phyloP scores from a whole-genome alignment of 805 yeast genomes.

The Grigorovia humatica region DNA sequence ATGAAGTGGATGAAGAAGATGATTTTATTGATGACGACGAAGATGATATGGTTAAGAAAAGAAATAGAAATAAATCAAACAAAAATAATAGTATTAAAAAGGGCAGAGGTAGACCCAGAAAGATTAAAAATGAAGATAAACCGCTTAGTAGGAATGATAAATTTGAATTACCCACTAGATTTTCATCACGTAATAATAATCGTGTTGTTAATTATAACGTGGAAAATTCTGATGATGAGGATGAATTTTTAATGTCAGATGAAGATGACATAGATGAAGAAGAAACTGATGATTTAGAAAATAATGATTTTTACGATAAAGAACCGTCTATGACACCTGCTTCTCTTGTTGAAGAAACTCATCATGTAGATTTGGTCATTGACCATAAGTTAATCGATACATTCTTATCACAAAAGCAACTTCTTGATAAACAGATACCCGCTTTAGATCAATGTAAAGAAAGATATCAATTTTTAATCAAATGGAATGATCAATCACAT shows the following conservation, averaged over 20 bases:
- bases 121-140: slow-evolving; percentile 8
- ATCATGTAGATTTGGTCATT: slow-evolving; percentile 21
- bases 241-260: slow-evolving; percentile 31
- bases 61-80: slow-evolving; percentile 8
- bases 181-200: slow-evolving; percentile 53
- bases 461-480: slow-evolving; percentile 53
- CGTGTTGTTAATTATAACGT: slow-evolving; percentile 66
- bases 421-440: slow-evolving; percentile 25
- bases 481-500: slow-evolving; percentile 85
- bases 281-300: slow-evolving; percentile 16
- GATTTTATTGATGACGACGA: slow-evolving; percentile 11
- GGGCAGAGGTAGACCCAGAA: background rate
- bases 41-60: slow-evolving; percentile 11
- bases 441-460: slow-evolving; percentile 45
- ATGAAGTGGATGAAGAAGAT: slow-evolving; percentile 18
- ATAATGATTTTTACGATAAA: slow-evolving; percentile 12
- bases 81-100: slow-evolving; percentile 7
- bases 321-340: slow-evolving; percentile 24
- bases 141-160: slow-evolving; percentile 11
- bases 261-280: slow-evolving; percentile 25
- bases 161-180: slow-evolving; percentile 49
- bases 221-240: slow-evolving; percentile 45
- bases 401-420: slow-evolving; percentile 12
- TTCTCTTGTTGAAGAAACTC: slow-evolving; percentile 26
- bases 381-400: slow-evolving; percentile 18